Conservation (phyloP, 352 stramenopile species). For the Halophytophthora batemanensis region DNA sequence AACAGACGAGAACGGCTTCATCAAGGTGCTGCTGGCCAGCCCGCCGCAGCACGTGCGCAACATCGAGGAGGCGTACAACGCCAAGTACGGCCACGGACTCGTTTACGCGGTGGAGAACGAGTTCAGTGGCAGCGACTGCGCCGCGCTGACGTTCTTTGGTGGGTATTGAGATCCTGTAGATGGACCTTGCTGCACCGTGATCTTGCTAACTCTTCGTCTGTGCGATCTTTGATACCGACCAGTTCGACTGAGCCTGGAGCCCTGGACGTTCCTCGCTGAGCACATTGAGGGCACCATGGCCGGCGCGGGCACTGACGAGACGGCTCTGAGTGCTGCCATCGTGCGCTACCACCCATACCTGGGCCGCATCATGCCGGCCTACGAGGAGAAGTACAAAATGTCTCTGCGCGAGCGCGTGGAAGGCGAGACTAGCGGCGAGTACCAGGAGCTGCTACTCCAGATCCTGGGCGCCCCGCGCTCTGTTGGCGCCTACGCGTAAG, state of each 20-base stretch:
- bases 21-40: slow-evolving; percentile 58
- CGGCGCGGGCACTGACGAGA: slow-evolving; percentile 67
- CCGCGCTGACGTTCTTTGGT: slow-evolving; percentile 57
- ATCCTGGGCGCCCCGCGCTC: slow-evolving; percentile 45
- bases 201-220: slow-evolving; percentile 9
- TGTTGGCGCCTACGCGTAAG: slow-evolving; percentile 28
- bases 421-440: slow-evolving; percentile 50
- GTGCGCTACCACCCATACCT: slow-evolving; percentile 74
- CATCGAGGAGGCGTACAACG: slow-evolving; percentile 53
- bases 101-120: slow-evolving; percentile 59
- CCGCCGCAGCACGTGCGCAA: slow-evolving; percentile 57
- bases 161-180: slow-evolving; percentile 3
- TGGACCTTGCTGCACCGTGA: background rate
- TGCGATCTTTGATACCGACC: background rate
- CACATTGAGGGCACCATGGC: slow-evolving; percentile 65
- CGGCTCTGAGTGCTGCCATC: slow-evolving; percentile 51
- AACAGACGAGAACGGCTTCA: slow-evolving; percentile 65
- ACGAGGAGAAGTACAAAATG: slow-evolving; percentile 58
- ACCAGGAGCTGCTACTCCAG: slow-evolving; percentile 58
- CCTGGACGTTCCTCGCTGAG: slow-evolving; percentile 57
- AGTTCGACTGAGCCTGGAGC: slow-evolving; percentile 55
- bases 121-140: slow-evolving; percentile 54
- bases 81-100: slow-evolving; percentile 61
- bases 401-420: slow-evolving; percentile 57
- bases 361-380: slow-evolving; percentile 42